These are phyloP conservation scores for Coemansia sp. DNA, from an alignment of 192 early-diverging fungal genomes.

Conservation along the genomic window DNA sequence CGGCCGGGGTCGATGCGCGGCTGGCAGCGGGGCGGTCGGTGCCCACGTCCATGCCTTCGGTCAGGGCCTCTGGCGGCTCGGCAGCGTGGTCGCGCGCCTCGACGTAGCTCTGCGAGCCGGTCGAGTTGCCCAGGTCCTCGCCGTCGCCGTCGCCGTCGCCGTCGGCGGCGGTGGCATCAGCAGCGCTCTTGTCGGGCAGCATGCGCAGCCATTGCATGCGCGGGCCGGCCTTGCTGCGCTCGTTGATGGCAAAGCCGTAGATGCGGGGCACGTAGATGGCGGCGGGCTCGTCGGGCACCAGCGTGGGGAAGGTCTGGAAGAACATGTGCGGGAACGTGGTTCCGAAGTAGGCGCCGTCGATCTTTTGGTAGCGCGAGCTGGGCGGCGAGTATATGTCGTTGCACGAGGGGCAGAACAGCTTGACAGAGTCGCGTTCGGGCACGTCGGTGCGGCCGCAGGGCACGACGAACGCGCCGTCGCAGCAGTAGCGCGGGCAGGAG, in stretches of 20 bases:
- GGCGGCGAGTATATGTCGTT: slow-evolving; percentile 74
- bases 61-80: slow-evolving; percentile 37
- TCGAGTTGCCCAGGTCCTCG: slow-evolving; percentile 16
- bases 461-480: slow-evolving; percentile 59
- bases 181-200: slow-evolving; percentile 19
- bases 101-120: slow-evolving; percentile 39
- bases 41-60: slow-evolving; percentile 58
- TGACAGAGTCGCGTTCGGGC: slow-evolving; percentile 65
- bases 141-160: slow-evolving; percentile 15
- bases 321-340: slow-evolving; percentile 93
- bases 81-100: slow-evolving; percentile 27
- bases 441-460: slow-evolving; percentile 72
- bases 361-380: slow-evolving; percentile 61
- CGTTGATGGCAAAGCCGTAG: slow-evolving; percentile 89
- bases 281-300: slow-evolving; percentile 57
- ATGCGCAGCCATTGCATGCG: slow-evolving; percentile 90
- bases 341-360: slow-evolving; percentile 92
- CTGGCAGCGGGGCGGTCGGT: slow-evolving; percentile 64
- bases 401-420: slow-evolving; percentile 78
- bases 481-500: slow-evolving; percentile 68
- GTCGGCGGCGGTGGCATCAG: background rate
- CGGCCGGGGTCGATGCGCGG: slow-evolving; percentile 22
- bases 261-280: slow-evolving; percentile 78
- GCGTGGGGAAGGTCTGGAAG: slow-evolving; percentile 79
- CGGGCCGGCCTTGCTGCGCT: slow-evolving; percentile 70